A percentile compares a stretch with the other conserved stretches of the same genome.
phyloP scores from a whole-genome alignment of 2,329 filamentous ascomycete genomes.

The Aspergillus novoparasiticus region DNA sequence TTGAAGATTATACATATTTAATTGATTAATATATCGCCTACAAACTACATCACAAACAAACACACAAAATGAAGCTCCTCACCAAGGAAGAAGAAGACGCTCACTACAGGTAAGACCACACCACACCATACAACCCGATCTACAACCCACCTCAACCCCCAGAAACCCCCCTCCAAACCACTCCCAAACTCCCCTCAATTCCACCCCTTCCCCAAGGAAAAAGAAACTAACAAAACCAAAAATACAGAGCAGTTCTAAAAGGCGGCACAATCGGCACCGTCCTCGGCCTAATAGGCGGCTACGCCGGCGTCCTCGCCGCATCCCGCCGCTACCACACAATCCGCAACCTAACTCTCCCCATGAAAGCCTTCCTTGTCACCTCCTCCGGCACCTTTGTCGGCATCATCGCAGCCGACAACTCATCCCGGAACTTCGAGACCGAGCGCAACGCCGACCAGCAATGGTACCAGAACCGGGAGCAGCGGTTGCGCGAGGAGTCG shows the following conservation, averaged over 20 bases:
- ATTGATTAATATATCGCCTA: not conserved
- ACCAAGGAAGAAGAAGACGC: conserved; percentile 88
- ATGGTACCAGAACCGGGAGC: conserved; percentile 66
- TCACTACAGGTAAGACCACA: conserved; percentile 69
- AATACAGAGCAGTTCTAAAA: conserved; percentile 68
- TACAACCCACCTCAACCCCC: not conserved
- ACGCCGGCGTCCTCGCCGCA: conserved; percentile 68
- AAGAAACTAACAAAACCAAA: conserved; percentile 12
- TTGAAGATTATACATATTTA: not conserved
- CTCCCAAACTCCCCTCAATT: not conserved
- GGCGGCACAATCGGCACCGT: conserved; percentile 76
- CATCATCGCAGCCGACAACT: conserved; percentile 82
- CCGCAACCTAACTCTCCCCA: conserved; percentile 79
- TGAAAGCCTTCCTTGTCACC: conserved; percentile 86
- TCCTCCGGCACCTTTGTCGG: conserved; percentile 80
- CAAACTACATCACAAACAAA: conserved; percentile 2
- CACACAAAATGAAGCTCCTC: conserved; percentile 81
- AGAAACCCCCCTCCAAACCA: not conserved
- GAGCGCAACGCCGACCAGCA: conserved; percentile 66
- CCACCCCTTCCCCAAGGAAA: no score
- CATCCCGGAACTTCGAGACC: conserved; percentile 71
- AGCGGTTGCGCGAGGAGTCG: conserved; percentile 58
- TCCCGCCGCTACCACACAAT: conserved; percentile 74
- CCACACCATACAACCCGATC: conserved; percentile 2
- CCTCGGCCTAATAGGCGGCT: conserved; percentile 67